Evolutionary conservation across 1,139 yeast species (phyloP).

Genomic region (Kurtzmaniella quercitrusa): DNA sequence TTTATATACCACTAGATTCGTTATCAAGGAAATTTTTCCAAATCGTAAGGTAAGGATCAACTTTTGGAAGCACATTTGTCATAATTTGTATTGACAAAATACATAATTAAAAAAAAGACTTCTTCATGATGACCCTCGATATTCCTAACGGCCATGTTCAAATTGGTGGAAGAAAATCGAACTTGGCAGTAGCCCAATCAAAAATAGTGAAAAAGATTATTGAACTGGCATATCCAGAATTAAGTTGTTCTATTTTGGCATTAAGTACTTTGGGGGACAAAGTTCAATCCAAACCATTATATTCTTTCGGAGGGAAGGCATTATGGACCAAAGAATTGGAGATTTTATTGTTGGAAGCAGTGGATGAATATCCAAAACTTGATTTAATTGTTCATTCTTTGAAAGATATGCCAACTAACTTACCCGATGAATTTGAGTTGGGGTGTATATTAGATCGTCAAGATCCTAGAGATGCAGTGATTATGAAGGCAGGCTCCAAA

Average conservation of each 20-base stretch:
- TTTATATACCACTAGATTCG: not conserved
- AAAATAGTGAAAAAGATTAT: slow-evolving; percentile 66
- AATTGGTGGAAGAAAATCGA: slow-evolving; percentile 88
- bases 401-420: slow-evolving; percentile 90
- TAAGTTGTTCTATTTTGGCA: slow-evolving; percentile 65
- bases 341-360: slow-evolving; percentile 58
- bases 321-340: slow-evolving; percentile 96
- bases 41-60: not conserved
- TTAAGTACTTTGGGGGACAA: slow-evolving; percentile 88
- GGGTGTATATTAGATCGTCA: slow-evolving; percentile 86
- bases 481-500: slow-evolving; percentile 65
- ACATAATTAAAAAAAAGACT: too few species aligned
- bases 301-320: slow-evolving; percentile 93
- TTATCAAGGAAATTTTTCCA: not conserved
- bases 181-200: slow-evolving; percentile 82
- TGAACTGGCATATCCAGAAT: slow-evolving; percentile 54
- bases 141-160: slow-evolving; percentile 31
- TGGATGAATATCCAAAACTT: slow-evolving; percentile 63
- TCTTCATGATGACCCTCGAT: slow-evolving; percentile 8
- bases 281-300: slow-evolving; percentile 77
- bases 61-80: not conserved
- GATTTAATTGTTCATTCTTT: slow-evolving; percentile 92
- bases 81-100: not conserved
- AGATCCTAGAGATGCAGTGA: slow-evolving; percentile 91
- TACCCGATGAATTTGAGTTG: slow-evolving; percentile 85